Conservation (phyloP, 2,329 filamentous ascomycete species). For the Tolypocladium ovalisporum region DNA sequence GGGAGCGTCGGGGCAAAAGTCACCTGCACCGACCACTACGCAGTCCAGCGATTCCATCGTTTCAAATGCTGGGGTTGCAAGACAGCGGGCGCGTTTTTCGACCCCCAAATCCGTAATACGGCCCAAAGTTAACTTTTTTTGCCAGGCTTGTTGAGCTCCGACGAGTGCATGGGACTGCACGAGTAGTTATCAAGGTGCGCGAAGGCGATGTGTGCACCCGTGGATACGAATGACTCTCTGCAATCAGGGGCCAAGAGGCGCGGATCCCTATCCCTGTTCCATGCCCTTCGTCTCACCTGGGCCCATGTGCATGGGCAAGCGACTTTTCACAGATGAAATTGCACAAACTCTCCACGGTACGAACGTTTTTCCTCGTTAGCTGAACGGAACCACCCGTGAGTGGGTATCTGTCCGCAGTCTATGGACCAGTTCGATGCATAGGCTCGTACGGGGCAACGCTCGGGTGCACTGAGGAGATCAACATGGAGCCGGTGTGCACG, state of each 20-base stretch:
- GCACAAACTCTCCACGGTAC: background rate
- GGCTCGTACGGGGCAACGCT: background rate
- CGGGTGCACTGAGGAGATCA: background rate
- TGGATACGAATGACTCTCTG: background rate
- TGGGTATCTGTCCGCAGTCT: too few relatives aligned
- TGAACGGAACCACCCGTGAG: background rate
- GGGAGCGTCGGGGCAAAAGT: background rate
- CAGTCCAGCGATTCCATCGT: constrained; percentile 33
- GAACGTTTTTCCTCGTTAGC: background rate
- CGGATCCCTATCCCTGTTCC: background rate
- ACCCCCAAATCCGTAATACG: background rate
- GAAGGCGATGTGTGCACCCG: background rate
- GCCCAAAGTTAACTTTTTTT: too few relatives aligned
- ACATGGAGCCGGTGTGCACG: background rate
- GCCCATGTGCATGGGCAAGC: background rate
- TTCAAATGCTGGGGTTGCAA: background rate
- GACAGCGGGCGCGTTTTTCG: background rate
- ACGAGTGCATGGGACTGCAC: background rate
- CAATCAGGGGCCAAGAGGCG: background rate
- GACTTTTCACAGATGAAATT: background rate
- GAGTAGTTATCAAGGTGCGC: background rate
- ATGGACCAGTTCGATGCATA: too few relatives aligned
- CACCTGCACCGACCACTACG: constrained; percentile 43
- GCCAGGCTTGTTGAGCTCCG: background rate
- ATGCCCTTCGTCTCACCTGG: background rate